Base-by-base conservation (phyloP, 2,329 filamentous ascomycete genomes). In the Teratosphaeria pseudoeucalypti region DNA sequence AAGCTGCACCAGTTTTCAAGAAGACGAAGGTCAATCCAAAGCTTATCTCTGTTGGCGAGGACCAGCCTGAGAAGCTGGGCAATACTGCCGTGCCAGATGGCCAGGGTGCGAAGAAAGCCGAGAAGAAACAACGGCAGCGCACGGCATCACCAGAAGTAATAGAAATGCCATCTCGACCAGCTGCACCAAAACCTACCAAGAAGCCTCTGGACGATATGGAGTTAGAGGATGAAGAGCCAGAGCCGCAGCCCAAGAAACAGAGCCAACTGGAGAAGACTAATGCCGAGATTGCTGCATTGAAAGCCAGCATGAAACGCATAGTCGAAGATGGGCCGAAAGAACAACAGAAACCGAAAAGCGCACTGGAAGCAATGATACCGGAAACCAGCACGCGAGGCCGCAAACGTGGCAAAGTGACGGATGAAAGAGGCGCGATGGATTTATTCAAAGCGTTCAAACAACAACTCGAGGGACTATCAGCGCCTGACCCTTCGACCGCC, bases 1-100 rank as follows among this genome's bases (percentile, higher is more conserved):
- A 81, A 6, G 78, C 71, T 2, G 83, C 78, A 3, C 85, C 85
- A 0, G 76, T 87, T 1, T 69, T 84, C 27, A 92, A 92, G 72
- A 92, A 90, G 72, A 78, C 84, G 27, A 92, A 91, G 71, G 92
- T 88, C 67, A 89, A 92, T 68, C 85, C 87, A 1, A 83, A 88
- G 64, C 82, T 92, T 56, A 85, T 90, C 19, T 84, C 73, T 58
- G 73, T 72, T 11, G 73, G 69, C 2, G 66, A 71, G 9, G 72
- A 73, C 49, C 63, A 66, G 60, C 57, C 63, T 11, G 63, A 62
- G 39, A 58, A 59, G 19, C 58, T 67, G 23, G 65, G 67, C 47
- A 63, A 66, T 23, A 60, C 68, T 10, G 54, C 62, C 4, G 58
- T 67, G 39, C 65, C 65, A 7, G 63, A 63, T 60, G 65, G 59